A percentile compares a stretch with the other conserved stretches of the same genome.
Conservation (phyloP, 73 alveolate genomes). For the Blepharisma japonicum region DNA sequence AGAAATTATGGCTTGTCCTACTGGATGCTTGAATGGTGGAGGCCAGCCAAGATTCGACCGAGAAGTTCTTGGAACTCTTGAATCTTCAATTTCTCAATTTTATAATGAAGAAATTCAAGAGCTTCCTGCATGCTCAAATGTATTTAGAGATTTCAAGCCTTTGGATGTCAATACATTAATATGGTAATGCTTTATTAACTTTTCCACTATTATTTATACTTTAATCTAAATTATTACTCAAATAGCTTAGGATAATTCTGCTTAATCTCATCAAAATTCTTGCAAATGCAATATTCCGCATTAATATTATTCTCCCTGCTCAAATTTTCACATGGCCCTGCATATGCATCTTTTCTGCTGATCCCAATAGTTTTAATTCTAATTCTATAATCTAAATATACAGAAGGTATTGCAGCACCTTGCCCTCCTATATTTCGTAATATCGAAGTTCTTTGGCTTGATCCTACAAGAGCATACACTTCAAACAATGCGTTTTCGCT, state of each 20-base stretch:
- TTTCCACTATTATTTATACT: no score
- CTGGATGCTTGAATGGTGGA: conserved; percentile 98
- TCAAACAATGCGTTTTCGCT: background rate
- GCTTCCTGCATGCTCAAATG: background rate
- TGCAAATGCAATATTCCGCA: conserved; percentile 19
- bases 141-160: background rate
- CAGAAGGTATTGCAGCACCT: background rate
- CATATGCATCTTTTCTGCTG: conserved; percentile 22
- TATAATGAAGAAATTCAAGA: background rate
- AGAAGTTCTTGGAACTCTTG: background rate
- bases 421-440: background rate
- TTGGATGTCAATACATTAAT: background rate
- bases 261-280: background rate
- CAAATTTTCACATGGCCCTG: conserved; percentile 7
- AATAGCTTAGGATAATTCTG: no score
- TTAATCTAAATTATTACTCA: no score
- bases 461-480: conserved; percentile 24
- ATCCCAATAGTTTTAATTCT: conserved; percentile 7
- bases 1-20: conserved; percentile 98
- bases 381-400: background rate
- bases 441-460: background rate
- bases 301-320: background rate
- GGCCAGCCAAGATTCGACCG: conserved; percentile 73
- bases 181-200: background rate
- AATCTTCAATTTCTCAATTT: background rate